Evolutionary conservation across 2,329 filamentous ascomycete genomes (phyloP).

Genomic region (Penicillium sp.): DNA sequence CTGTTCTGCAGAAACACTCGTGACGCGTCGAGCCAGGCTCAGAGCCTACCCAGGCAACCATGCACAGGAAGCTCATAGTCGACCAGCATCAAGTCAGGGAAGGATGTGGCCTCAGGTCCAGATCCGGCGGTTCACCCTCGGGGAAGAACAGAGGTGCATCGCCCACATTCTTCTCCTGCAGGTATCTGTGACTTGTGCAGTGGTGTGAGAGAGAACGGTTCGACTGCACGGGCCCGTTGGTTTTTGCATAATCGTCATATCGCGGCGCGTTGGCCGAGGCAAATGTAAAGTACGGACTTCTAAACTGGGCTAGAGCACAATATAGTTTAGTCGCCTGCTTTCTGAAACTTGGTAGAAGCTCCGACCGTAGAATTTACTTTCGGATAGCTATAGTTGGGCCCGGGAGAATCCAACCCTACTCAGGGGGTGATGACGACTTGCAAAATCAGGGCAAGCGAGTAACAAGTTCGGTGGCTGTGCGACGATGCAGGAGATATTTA

Average conservation of each 20-base stretch:
- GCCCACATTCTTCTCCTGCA: constrained; percentile 18
- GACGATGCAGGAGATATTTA: not conserved
- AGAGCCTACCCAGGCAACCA: not conserved
- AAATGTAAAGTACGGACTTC: constrained; percentile 4
- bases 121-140: not conserved
- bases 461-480: not conserved
- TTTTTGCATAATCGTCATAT: constrained; percentile 5
- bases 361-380: not conserved
- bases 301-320: not conserved
- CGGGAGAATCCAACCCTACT: not conserved
- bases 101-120: not conserved
- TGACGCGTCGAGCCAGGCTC: not conserved
- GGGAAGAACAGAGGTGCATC: constrained; percentile 12
- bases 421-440: not conserved
- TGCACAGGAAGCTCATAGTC: not conserved
- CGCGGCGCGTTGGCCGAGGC: not conserved
- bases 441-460: not conserved
- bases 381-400: not conserved
- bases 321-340: not conserved
- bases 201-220: constrained; percentile 11
- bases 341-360: not conserved
- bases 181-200: constrained; percentile 13
- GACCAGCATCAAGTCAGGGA: constrained; percentile 6
- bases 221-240: constrained; percentile 11
- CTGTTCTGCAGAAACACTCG: not conserved